Conservation (phyloP, 192 early-diverging fungal genomes). For the Linderina pennispora region DNA sequence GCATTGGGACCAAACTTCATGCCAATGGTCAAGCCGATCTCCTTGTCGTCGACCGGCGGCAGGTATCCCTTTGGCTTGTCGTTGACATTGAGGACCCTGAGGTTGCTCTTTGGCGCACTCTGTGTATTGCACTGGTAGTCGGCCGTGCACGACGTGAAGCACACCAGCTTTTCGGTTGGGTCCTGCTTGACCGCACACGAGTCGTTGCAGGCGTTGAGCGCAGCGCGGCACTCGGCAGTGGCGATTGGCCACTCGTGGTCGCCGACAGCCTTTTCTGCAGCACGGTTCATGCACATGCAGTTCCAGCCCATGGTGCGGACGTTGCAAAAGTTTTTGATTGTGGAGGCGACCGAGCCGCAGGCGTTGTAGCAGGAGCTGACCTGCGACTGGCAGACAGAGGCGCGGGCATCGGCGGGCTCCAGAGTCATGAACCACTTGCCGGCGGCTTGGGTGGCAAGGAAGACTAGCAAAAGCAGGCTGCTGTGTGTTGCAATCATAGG, state of each 20-base stretch:
- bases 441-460: no score
- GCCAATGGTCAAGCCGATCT: conserved; percentile 37
- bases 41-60: conserved; percentile 30
- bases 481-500: no score
- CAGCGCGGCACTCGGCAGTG: conserved; percentile 34
- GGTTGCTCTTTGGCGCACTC: conserved; percentile 29
- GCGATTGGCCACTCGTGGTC: conserved; percentile 38
- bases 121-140: conserved; percentile 37
- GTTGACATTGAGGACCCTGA: conserved; percentile 21
- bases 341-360: conserved; percentile 27
- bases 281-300: conserved; percentile 23
- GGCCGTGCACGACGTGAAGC: conserved; percentile 28
- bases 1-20: conserved; percentile 38
- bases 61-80: conserved; percentile 38
- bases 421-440: conserved; percentile 37
- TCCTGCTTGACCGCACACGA: conserved; percentile 12
- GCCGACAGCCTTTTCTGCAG: conserved; percentile 13
- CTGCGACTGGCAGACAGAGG: conserved; percentile 38
- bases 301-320: conserved; percentile 47
- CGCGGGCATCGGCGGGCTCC: conserved; percentile 30
- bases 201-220: conserved; percentile 22
- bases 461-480: no score
- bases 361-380: conserved; percentile 45
- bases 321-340: conserved; percentile 41
- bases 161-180: conserved; percentile 13